Percentiles rank a stretch among this genome's conserved stretches.
Evolutionary conservation across 106 monocot species (phyloP).

Genomic region (Xerophyta viscosa): DNA sequence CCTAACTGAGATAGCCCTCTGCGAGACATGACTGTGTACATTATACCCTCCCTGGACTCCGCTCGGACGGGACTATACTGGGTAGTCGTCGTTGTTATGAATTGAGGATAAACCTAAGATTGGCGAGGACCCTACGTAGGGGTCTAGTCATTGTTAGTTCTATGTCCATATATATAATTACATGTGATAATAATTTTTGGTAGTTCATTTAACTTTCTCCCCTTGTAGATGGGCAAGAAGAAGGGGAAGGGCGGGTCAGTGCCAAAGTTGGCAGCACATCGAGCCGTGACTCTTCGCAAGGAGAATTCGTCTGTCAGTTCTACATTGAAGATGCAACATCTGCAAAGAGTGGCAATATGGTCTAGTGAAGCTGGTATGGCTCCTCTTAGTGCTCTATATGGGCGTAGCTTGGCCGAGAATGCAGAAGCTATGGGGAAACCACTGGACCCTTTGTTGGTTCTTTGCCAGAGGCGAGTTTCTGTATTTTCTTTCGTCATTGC

Average conservation of each 20-base stretch:
- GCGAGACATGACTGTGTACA: too few relatives aligned
- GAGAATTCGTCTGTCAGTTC: neutral
- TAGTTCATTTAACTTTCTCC: too few relatives aligned
- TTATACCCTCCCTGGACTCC: too few relatives aligned
- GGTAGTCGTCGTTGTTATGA: too few relatives aligned
- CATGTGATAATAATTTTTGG: too few relatives aligned
- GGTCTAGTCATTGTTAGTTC: too few relatives aligned
- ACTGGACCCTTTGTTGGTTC: neutral
- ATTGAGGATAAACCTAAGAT: too few relatives aligned
- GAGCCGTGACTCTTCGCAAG: neutral
- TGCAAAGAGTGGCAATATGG: neutral
- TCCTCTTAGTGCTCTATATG: neutral
- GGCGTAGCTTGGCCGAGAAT: neutral
- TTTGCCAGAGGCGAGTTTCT: neutral
- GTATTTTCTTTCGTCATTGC: too few relatives aligned
- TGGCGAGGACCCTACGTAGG: too few relatives aligned
- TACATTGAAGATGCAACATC: neutral
- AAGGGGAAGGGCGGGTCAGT: neutral
- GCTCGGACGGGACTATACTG: too few relatives aligned
- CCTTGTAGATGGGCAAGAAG: neutral
- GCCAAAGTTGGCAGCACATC: neutral
- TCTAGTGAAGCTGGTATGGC: neutral
- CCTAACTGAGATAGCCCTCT: too few relatives aligned
- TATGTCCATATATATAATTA: too few relatives aligned
- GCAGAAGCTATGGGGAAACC: neutral